phyloP scores from a whole-genome alignment of 768 basidiomycete species.

The Flagelloscypha sp. region DNA sequence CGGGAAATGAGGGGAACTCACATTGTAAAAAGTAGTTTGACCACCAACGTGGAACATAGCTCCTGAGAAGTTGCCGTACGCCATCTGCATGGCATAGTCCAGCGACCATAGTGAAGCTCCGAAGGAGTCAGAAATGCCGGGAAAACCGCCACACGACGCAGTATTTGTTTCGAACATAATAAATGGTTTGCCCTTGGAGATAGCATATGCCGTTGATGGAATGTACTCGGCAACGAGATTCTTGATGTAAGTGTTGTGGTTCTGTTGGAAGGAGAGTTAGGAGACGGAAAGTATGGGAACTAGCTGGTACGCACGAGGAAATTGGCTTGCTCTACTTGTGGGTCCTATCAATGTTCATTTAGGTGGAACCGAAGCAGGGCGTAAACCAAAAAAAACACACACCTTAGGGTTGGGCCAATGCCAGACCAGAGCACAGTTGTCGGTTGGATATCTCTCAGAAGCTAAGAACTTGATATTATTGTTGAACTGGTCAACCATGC shows the following conservation, averaged over 20 bases:
- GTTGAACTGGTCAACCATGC: conserved; percentile 23
- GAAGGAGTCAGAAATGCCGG: conserved; percentile 37
- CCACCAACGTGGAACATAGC: conserved; percentile 38
- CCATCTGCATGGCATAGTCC: conserved; percentile 38
- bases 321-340: conserved; percentile 38
- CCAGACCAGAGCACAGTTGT: conserved; percentile 23
- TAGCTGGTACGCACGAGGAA: too few relatives aligned
- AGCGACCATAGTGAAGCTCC: conserved; percentile 37
- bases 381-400: background rate
- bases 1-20: conserved; percentile 18
- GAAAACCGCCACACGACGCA: conserved; percentile 41
- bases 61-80: conserved; percentile 33
- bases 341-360: too few relatives aligned
- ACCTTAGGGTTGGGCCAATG: conserved; percentile 10
- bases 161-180: conserved; percentile 44
- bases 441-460: conserved; percentile 30
- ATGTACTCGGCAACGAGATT: conserved; percentile 28
- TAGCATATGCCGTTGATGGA: conserved; percentile 25
- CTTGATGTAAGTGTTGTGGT: too few relatives aligned
- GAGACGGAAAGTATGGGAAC: conserved; percentile 26
- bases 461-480: conserved; percentile 29
- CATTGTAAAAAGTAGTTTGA: conserved; percentile 39
- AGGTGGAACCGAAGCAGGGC: background rate
- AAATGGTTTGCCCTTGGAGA: conserved; percentile 26
- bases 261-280: conserved; percentile 36